Percentiles rank a stretch among this genome's conserved stretches.
Evolutionary conservation across 1,284 basidiomycete genomes (phyloP).

Genomic region (Athelia psychrophila): DNA sequence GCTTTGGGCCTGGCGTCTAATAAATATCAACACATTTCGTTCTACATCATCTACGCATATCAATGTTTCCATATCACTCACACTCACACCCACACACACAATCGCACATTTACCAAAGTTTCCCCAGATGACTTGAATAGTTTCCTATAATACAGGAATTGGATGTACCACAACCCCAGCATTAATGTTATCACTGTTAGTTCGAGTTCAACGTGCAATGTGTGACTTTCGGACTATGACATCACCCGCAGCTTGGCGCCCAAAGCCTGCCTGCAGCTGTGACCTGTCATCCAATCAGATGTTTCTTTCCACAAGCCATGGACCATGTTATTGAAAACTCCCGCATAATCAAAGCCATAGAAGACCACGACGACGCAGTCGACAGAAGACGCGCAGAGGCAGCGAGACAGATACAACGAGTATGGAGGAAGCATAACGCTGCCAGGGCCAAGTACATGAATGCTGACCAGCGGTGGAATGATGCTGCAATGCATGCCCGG

Average conservation of each 20-base stretch:
- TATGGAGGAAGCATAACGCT: constrained; percentile 24
- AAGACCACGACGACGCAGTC: background rate
- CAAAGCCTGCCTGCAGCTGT: no score
- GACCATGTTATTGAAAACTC: background rate
- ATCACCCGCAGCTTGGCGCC: no score
- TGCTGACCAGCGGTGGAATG: constrained; percentile 41
- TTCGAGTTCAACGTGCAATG: no score
- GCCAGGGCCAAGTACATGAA: constrained; percentile 26
- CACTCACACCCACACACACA: no score
- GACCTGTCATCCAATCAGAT: background rate
- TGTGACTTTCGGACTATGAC: no score
- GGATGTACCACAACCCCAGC: background rate
- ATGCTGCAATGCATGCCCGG: constrained; percentile 36
- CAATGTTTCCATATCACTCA: background rate
- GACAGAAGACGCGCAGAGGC: constrained; percentile 14
- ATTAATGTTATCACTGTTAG: background rate
- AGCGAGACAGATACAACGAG: constrained; percentile 27
- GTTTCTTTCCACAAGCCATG: background rate
- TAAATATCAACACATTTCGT: constrained; percentile 13
- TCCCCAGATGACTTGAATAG: no score
- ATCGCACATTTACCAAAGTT: no score
- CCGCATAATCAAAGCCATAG: background rate
- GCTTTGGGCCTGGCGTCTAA: constrained; percentile 36
- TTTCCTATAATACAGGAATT: background rate
- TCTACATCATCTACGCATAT: constrained; percentile 20